Conservation (phyloP, 2,329 filamentous ascomycete species). For the Pyricularia sp. region DNA sequence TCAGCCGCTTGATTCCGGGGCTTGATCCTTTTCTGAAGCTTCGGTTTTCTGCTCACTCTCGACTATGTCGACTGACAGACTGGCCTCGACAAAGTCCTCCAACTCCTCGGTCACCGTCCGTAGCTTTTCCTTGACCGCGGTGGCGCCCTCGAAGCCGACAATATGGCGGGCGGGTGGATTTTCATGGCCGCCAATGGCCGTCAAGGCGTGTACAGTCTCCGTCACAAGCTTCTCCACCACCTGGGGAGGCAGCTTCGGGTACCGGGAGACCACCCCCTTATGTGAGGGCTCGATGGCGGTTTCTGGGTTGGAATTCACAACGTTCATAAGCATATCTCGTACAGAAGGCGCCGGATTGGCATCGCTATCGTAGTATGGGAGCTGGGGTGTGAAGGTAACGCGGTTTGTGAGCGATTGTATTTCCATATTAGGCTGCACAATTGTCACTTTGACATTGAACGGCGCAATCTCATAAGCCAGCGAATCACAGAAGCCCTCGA, state of each 20-base stretch:
- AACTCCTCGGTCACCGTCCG: conserved; percentile 93
- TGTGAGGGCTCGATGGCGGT: conserved; percentile 31
- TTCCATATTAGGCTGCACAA: conserved; percentile 92
- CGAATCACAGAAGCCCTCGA: conserved; percentile 92
- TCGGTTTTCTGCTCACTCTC: conserved; percentile 41
- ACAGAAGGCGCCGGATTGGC: conserved; percentile 62
- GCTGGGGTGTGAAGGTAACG: conserved; percentile 69
- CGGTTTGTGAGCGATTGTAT: conserved; percentile 77
- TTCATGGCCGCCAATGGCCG: conserved; percentile 86
- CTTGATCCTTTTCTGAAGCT: conserved; percentile 24
- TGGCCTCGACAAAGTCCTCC: conserved; percentile 90
- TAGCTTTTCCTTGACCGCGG: conserved; percentile 85
- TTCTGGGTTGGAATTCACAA: conserved; percentile 64
- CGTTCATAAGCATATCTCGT: conserved; percentile 67
- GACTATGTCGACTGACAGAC: conserved; percentile 68
- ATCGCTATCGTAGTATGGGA: conserved; percentile 50
- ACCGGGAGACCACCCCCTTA: conserved; percentile 37
- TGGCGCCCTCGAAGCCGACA: conserved; percentile 77
- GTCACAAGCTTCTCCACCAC: conserved; percentile 63
- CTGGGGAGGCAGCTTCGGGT: conserved; percentile 55
- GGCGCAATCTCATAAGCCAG: conserved; percentile 92
- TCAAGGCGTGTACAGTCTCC: conserved; percentile 84
- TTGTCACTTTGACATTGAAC: conserved; percentile 92
- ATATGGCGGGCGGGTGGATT: conserved; percentile 92
- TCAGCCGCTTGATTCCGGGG: background rate